phyloP scores from a whole-genome alignment of 352 stramenopile species.

The Phytophthora macrochlamydospora region DNA sequence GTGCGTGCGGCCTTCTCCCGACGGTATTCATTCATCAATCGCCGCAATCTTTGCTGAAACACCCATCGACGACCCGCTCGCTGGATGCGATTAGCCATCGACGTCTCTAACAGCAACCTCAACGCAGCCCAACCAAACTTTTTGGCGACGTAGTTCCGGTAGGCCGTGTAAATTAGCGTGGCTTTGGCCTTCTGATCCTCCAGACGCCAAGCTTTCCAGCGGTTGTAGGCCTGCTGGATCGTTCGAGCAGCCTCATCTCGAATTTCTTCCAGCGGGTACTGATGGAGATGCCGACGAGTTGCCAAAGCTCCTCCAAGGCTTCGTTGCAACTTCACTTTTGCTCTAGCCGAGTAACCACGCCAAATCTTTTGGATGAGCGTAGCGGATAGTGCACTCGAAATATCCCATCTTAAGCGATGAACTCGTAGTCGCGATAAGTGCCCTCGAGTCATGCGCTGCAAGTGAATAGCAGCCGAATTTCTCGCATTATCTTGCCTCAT shows the following conservation, averaged over 20 bases:
- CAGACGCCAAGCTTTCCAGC: slow-evolving; percentile 34
- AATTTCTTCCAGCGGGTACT: slow-evolving; percentile 14
- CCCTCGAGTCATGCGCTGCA: slow-evolving; percentile 33
- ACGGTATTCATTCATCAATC: slow-evolving; percentile 9
- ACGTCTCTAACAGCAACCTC: slow-evolving; percentile 40
- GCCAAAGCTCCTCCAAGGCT: slow-evolving; percentile 8
- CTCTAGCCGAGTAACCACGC: slow-evolving; percentile 14
- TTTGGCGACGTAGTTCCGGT: slow-evolving; percentile 61
- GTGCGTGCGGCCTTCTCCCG: slow-evolving; percentile 24
- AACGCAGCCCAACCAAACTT: slow-evolving; percentile 71
- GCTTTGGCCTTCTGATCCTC: slow-evolving; percentile 26
- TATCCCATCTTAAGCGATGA: not conserved
- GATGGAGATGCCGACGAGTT: not conserved
- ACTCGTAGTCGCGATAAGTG: slow-evolving; percentile 25
- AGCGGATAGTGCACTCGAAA: slow-evolving; percentile 9
- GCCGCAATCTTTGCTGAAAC: slow-evolving; percentile 27
- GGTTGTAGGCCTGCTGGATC: slow-evolving; percentile 49
- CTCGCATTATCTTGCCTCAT: slow-evolving; percentile 1
- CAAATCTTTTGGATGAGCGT: slow-evolving; percentile 33
- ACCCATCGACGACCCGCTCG: slow-evolving; percentile 31
- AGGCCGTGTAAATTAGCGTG: slow-evolving; percentile 47
- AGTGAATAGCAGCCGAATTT: slow-evolving; percentile 11
- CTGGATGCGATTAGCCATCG: slow-evolving; percentile 52
- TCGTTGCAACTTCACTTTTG: slow-evolving; percentile 20
- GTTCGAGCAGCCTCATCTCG: slow-evolving; percentile 34